Evolutionary conservation across 306 rosid genomes (phyloP).

Genomic region (Geum urbanum): DNA sequence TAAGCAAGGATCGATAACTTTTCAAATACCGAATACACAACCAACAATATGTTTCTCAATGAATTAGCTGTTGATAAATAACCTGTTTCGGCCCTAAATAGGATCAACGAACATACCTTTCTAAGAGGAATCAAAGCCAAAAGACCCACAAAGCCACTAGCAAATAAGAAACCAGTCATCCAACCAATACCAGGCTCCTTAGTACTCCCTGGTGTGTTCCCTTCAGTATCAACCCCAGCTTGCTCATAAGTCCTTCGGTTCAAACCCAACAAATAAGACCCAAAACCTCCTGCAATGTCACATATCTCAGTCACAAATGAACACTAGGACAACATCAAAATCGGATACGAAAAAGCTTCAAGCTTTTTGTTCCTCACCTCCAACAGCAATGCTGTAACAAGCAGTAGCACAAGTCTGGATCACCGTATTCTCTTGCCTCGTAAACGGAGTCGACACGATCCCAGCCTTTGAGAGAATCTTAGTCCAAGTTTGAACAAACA

Average conservation of each 20-base stretch:
- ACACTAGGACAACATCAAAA: not conserved
- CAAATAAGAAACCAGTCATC: slow-evolving; percentile 93
- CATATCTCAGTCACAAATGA: not conserved
- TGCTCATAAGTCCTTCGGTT: slow-evolving; percentile 70
- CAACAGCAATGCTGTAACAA: slow-evolving; percentile 88
- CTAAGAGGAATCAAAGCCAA: slow-evolving; percentile 90
- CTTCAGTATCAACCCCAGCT: slow-evolving; percentile 76
- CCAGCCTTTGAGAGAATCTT: slow-evolving; percentile 71
- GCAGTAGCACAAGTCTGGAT: slow-evolving; percentile 98
- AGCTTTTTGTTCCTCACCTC: slow-evolving; percentile 46
- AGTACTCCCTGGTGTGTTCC: slow-evolving; percentile 70
- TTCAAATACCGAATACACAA: not conserved
- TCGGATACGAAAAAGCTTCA: not conserved
- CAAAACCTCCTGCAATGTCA: slow-evolving; percentile 81
- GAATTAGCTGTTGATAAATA: not conserved
- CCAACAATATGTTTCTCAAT: not conserved
- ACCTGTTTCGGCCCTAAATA: slow-evolving; percentile 4
- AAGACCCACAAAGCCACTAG: slow-evolving; percentile 85
- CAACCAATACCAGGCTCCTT: slow-evolving; percentile 91
- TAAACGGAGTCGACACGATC: slow-evolving; percentile 68
- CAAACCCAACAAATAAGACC: slow-evolving; percentile 87
- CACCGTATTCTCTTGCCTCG: slow-evolving; percentile 86
- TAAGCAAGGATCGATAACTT: not conserved
- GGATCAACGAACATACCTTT: slow-evolving; percentile 50
- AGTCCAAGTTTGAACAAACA: slow-evolving; percentile 78